Conservation (phyloP, 108 stramenopile species). For the Aurantiochytrium sp. region DNA sequence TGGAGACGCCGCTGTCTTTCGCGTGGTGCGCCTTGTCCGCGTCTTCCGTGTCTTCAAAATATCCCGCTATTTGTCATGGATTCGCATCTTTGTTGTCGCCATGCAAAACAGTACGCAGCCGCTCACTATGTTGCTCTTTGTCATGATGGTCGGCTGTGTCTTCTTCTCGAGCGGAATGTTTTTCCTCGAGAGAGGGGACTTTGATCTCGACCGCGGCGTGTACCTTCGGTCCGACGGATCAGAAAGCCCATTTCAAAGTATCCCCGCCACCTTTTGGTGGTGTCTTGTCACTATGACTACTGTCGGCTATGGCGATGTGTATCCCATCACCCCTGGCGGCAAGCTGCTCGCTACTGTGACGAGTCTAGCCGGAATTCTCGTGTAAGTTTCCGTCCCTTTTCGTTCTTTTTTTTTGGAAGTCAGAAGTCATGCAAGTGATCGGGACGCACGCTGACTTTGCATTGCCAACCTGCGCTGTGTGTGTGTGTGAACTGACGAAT, state of each 20-base stretch:
- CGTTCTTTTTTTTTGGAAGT: no score
- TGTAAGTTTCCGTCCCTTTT: neutral
- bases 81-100: neutral
- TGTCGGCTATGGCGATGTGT: slow-evolving; percentile 25
- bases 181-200: neutral
- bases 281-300: slow-evolving; percentile 25
- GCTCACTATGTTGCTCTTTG: slow-evolving; percentile 10
- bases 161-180: neutral
- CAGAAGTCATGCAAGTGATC: neutral
- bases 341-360: neutral
- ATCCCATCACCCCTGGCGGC: neutral
- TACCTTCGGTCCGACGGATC: neutral
- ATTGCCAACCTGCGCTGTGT: neutral
- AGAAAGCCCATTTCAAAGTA: neutral
- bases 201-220: neutral
- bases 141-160: neutral
- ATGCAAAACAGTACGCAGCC: neutral
- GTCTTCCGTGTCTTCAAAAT: slow-evolving; percentile 29
- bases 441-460: neutral
- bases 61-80: slow-evolving; percentile 3
- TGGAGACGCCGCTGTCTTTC: neutral
- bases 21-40: slow-evolving; percentile 28
- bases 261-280: slow-evolving; percentile 17
- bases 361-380: neutral
- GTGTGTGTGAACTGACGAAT: no score